Evolutionary conservation across 2,329 filamentous ascomycete genomes (phyloP), one percentile per base, ranked within the genome.

Genomic region (Fusarium incarnatum): DNA sequence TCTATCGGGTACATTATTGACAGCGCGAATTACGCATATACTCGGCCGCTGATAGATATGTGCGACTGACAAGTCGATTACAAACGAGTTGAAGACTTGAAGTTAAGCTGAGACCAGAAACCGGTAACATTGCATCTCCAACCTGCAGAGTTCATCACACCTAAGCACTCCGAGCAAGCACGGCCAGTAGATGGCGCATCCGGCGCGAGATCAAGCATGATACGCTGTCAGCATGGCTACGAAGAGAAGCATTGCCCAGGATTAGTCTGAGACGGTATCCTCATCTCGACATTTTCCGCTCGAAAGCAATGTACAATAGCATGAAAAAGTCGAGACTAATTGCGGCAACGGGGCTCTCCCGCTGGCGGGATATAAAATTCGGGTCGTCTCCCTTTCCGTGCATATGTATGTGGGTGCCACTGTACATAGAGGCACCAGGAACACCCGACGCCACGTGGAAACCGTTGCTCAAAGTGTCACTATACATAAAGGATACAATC

Each of bases 401-500:
- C 66, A 64, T 67, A 69, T 71, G 62, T 55, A 69, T 71, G 62
- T 55, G 68, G 68, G 62, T 72, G 53, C 57, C 47, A 64, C 55
- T 61, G 71, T 70, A 72, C 53, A 48, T 46, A 47, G 44, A 57
- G 40, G 37, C 58, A 49, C 66, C 67, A 63, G 56, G 64, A 62
- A 71, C 67, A 66, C 53, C 64, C 64, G 61, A 46, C 61, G 71
- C 71, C 70, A 73, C 71, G 73, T 73, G 73, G 62, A 62, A 74
- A 59, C 56, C 52, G 67, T 72, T 67, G 59, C 49, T 59, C 57
- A 56, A 62, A 52, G 57, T 61, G 66, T 68, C 57, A 62, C 62
- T 73, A 48, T 64, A 64, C 54, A 65, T 69, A 25, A 48, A 58
- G 49, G 49, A 59, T 70, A 64, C 68, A 49, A 41, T 54, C 41